These are phyloP conservation scores for Adiantum capillusveneris DNA, from an alignment of 75 land plant species.

Conservation along the genomic window DNA sequence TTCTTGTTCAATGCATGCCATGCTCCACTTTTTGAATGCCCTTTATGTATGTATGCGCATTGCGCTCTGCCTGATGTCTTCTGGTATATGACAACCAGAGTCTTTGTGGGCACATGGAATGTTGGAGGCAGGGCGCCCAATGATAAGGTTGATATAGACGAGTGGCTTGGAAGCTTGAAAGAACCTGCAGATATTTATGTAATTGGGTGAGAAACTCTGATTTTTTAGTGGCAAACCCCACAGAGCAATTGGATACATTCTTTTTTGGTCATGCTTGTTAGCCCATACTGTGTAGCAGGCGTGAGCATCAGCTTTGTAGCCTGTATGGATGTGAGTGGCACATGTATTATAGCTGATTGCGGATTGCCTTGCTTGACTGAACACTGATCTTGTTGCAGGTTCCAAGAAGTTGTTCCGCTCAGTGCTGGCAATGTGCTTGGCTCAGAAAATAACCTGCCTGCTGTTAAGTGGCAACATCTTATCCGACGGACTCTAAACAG, in stretches of 20 bases:
- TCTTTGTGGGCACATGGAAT: constrained; percentile 91
- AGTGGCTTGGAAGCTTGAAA: constrained; percentile 44
- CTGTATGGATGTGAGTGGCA: too few relatives aligned
- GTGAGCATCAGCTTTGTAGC: too few relatives aligned
- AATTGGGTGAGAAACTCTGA: constrained; percentile 42
- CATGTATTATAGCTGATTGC: too few relatives aligned
- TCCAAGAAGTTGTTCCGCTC: constrained; percentile 59
- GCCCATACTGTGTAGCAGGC: too few relatives aligned
- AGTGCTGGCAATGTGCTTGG: constrained; percentile 54
- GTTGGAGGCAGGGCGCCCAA: constrained; percentile 82
- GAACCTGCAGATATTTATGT: constrained; percentile 68
- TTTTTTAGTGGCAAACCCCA: too few relatives aligned
- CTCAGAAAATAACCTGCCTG: constrained; percentile 39
- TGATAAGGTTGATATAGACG: constrained; percentile 51
- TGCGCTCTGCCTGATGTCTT: background rate
- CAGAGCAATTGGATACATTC: background rate
- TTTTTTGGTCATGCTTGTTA: too few relatives aligned
- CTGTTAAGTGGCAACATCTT: constrained; percentile 30
- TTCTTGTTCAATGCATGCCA: too few relatives aligned
- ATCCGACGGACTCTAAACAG: constrained; percentile 36
- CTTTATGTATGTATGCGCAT: background rate
- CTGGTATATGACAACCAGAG: constrained; percentile 30
- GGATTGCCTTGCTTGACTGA: too few relatives aligned
- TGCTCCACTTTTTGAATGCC: too few relatives aligned
- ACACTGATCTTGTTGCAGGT: too few relatives aligned